A percentile compares a stretch with the other conserved stretches of the same genome.
These are phyloP conservation scores for Aureobasidium mangrovei DNA, from an alignment of 2,329 filamentous ascomycete species.

Conservation along the genomic window DNA sequence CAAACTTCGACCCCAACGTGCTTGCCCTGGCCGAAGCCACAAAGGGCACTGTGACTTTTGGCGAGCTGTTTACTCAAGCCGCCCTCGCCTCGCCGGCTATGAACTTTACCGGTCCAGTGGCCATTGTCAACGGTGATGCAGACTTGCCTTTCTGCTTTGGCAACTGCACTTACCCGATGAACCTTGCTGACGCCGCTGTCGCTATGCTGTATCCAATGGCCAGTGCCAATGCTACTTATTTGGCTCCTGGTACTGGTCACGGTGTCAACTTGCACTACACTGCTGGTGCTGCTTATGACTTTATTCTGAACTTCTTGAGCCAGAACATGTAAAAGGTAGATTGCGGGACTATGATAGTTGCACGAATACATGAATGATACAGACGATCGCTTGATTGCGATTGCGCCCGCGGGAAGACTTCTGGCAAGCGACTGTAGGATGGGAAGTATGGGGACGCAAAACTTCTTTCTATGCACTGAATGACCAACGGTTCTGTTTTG, in stretches of 20 bases:
- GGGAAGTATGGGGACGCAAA: too few species aligned
- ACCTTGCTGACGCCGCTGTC: constrained; percentile 19
- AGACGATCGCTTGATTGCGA: too few species aligned
- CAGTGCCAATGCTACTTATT: constrained; percentile 19
- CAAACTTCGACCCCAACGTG: constrained; percentile 23
- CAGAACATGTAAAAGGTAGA: neutral
- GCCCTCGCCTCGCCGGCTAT: constrained; percentile 16
- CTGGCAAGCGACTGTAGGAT: too few species aligned
- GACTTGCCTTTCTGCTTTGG: constrained; percentile 27
- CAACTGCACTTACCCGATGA: constrained; percentile 23
- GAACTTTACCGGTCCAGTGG: constrained; percentile 23
- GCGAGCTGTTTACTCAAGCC: constrained; percentile 24
- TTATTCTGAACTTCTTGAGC: constrained; percentile 22
- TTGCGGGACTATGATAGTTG: too few species aligned
- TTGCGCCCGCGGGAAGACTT: too few species aligned
- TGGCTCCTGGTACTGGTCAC: constrained; percentile 23
- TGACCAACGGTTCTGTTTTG: too few species aligned
- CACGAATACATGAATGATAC: too few species aligned
- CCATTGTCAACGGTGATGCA: constrained; percentile 24
- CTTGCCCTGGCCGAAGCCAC: constrained; percentile 22
- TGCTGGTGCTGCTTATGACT: constrained; percentile 22
- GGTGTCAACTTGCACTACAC: constrained; percentile 27
- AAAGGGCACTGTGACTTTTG: constrained; percentile 25
- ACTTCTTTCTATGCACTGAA: too few species aligned
- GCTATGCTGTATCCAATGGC: constrained; percentile 19